Percentiles rank a stretch among this genome's conserved stretches.
Conservation (phyloP, 106 monocot species). For the Platanthera zijinensis region DNA sequence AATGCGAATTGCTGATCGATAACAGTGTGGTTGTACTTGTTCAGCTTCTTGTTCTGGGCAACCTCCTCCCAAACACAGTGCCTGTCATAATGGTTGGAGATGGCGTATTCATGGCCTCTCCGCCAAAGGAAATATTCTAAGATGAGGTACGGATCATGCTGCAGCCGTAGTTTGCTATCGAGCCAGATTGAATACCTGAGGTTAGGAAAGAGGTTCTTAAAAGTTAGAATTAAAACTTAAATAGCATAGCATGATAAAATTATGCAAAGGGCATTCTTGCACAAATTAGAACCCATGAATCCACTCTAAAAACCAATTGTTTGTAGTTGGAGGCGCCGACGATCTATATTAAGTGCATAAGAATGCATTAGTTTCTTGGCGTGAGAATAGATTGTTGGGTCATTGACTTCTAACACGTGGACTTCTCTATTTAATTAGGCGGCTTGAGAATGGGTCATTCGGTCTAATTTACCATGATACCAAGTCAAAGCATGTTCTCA, state of each 20-base stretch:
- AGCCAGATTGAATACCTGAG: slow-evolving; percentile 93
- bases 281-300: background rate
- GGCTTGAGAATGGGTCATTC: too few species aligned
- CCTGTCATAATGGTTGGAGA: slow-evolving; percentile 90
- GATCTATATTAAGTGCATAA: too few species aligned
- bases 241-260: background rate
- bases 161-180: slow-evolving; percentile 83
- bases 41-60: slow-evolving; percentile 76
- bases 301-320: too few species aligned
- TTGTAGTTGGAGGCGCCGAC: too few species aligned
- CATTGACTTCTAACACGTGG: too few species aligned
- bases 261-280: background rate
- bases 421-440: too few species aligned
- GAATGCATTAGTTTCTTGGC: too few species aligned
- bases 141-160: slow-evolving; percentile 72
- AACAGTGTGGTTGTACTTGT: slow-evolving; percentile 74
- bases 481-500: too few species aligned
- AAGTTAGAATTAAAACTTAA: background rate
- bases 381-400: too few species aligned
- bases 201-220: background rate
- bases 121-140: slow-evolving; percentile 93
- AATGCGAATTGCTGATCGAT: slow-evolving; percentile 78
- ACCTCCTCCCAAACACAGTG: slow-evolving; percentile 96
- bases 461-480: too few species aligned
- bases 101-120: slow-evolving; percentile 71